Conservation (phyloP, 768 basidiomycete species). For the Cyclocybe cylindracea region DNA sequence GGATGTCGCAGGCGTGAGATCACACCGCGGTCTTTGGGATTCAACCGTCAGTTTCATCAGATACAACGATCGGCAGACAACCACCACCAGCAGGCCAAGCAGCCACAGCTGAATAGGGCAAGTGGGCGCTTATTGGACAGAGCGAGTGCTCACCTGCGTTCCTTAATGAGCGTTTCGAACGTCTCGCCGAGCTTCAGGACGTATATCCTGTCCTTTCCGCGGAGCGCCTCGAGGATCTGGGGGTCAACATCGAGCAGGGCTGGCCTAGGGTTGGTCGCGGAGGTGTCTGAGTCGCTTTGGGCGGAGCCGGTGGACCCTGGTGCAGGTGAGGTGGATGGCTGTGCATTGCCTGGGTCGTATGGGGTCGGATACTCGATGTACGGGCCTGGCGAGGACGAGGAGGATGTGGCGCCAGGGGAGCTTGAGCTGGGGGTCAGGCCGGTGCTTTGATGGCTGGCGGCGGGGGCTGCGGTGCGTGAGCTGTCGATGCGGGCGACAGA, state of each 20-base stretch:
- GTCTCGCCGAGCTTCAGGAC: constrained; percentile 87
- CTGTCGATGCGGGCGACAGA: constrained; percentile 15
- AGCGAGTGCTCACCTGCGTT: constrained; percentile 58
- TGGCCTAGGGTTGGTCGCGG: constrained; percentile 12
- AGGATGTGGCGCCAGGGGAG: constrained; percentile 9
- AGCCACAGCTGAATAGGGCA: not conserved
- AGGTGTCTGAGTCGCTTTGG: constrained; percentile 16
- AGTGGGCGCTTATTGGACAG: constrained; percentile 3
- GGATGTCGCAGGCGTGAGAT: constrained; percentile 69
- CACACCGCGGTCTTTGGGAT: constrained; percentile 55
- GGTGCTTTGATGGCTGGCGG: constrained; percentile 1
- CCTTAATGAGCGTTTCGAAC: constrained; percentile 79
- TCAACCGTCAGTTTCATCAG: constrained; percentile 21
- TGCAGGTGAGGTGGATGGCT: constrained; percentile 19
- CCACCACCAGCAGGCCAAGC: not conserved
- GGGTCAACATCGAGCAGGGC: constrained; percentile 59
- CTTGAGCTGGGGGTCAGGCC: constrained; percentile 14
- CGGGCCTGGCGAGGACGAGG: constrained; percentile 14
- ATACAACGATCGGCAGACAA: constrained; percentile 1
- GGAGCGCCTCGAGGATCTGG: constrained; percentile 83
- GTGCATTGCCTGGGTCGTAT: constrained; percentile 13
- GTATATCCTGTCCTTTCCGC: constrained; percentile 85
- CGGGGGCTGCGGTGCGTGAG: constrained; percentile 7
- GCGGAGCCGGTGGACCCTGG: constrained; percentile 14
- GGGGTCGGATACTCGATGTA: constrained; percentile 17